Evolutionary conservation across 306 rosid genomes (phyloP).

Genomic region (Coriaria nepalensis): DNA sequence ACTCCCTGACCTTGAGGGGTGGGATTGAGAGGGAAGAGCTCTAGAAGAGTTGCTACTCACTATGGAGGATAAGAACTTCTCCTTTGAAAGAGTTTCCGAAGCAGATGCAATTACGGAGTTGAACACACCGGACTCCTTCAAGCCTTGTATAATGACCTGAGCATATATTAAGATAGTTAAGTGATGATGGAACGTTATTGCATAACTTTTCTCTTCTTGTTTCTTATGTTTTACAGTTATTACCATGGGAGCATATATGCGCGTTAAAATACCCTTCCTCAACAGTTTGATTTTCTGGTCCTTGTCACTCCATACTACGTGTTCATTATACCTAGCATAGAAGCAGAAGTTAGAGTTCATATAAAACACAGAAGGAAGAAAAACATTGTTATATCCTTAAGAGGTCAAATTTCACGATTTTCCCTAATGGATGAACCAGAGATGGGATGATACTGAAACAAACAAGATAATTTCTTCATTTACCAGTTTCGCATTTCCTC

Average conservation of each 20-base stretch:
- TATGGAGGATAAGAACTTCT: conserved; percentile 57
- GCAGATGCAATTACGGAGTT: conserved; percentile 78
- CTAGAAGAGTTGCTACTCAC: conserved; percentile 61
- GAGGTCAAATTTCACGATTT: too few relatives aligned
- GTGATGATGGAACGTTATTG: not conserved
- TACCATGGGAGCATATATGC: conserved; percentile 81
- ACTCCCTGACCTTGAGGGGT: conserved; percentile 59
- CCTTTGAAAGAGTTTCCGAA: conserved; percentile 48
- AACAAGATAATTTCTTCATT: not conserved
- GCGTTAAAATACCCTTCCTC: conserved; percentile 86
- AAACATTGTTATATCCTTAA: not conserved
- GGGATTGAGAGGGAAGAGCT: conserved; percentile 50
- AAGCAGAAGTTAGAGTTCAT: conserved; percentile 10
- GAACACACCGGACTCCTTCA: conserved; percentile 83
- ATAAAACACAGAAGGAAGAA: conserved; percentile 1
- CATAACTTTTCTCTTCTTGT: not conserved
- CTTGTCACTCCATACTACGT: conserved; percentile 90
- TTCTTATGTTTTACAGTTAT: conserved; percentile 12
- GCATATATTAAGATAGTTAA: not conserved
- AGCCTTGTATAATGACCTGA: conserved; percentile 77
- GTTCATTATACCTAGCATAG: conserved; percentile 66
- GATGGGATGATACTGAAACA: not conserved
- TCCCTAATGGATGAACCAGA: too few relatives aligned
- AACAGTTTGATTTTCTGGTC: conserved; percentile 61
- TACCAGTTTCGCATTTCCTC: conserved; percentile 87